These are phyloP conservation scores for Ogataea ramenticola DNA, from an alignment of 805 yeast species.

Conservation along the genomic window DNA sequence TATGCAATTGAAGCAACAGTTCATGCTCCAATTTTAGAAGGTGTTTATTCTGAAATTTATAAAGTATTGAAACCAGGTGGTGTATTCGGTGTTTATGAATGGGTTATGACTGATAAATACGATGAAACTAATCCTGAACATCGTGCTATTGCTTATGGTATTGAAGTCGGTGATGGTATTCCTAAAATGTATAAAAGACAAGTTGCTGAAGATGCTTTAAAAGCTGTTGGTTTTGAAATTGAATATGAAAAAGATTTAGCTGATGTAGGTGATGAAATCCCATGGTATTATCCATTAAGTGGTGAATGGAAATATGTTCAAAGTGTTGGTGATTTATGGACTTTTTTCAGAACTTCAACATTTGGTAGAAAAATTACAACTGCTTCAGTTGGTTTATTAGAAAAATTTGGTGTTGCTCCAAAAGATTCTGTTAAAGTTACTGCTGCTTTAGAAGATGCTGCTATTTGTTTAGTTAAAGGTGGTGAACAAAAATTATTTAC, in stretches of 20 bases:
- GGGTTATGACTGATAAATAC: slow-evolving; percentile 96
- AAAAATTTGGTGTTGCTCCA: slow-evolving; percentile 83
- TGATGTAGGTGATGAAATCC: slow-evolving; percentile 70
- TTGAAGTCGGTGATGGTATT: slow-evolving; percentile 97
- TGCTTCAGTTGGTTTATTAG: slow-evolving; percentile 71
- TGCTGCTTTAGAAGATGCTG: slow-evolving; percentile 92
- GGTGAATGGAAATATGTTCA: slow-evolving; percentile 92
- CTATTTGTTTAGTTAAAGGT: slow-evolving; percentile 89
- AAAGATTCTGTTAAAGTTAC: slow-evolving; percentile 89
- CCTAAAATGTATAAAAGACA: slow-evolving; percentile 88
- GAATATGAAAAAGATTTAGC: slow-evolving; percentile 77
- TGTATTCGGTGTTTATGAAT: slow-evolving; percentile 94
- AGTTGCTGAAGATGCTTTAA: slow-evolving; percentile 84
- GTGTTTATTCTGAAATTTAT: slow-evolving; percentile 91
- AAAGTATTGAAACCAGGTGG: slow-evolving; percentile 98
- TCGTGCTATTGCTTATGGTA: slow-evolving; percentile 92
- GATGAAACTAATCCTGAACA: slow-evolving; percentile 85
- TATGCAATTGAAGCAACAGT: slow-evolving; percentile 98
- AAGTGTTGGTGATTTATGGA: slow-evolving; percentile 65
- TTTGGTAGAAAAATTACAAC: slow-evolving; percentile 86
- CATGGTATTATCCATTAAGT: slow-evolving; percentile 96
- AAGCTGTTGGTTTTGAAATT: slow-evolving; percentile 81
- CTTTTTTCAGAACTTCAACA: slow-evolving; percentile 81
- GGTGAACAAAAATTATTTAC: slow-evolving; percentile 87
- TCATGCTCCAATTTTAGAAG: slow-evolving; percentile 94